These are phyloP conservation scores for Colletotrichum orbiculare DNA, from an alignment of 2,329 filamentous ascomycete genomes.

Conservation along the genomic window DNA sequence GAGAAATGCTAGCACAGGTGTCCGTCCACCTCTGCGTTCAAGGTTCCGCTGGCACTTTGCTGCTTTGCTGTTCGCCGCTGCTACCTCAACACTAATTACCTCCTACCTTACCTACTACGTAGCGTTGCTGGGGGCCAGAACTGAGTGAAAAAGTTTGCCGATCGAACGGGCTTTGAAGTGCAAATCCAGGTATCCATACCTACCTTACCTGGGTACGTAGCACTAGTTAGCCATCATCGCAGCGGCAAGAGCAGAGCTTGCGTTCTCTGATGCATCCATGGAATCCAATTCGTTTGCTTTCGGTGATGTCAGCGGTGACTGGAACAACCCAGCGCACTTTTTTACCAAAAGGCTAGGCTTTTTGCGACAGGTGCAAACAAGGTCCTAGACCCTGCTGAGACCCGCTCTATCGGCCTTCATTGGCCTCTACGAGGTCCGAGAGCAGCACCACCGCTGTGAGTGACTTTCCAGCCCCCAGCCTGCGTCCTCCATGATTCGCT, in stretches of 20 bases:
- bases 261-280: constrained; percentile 22
- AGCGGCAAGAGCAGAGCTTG: too few relatives aligned
- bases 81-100: background rate
- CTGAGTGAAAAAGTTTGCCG: constrained; percentile 25
- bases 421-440: constrained; percentile 31
- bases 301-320: constrained; percentile 35
- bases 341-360: constrained; percentile 16
- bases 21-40: too few relatives aligned
- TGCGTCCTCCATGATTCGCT: background rate
- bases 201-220: background rate
- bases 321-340: constrained; percentile 24
- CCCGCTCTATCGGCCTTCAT: constrained; percentile 16
- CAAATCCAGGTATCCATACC: constrained; percentile 1
- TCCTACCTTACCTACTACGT: too few relatives aligned
- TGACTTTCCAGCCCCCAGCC: background rate
- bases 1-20: too few relatives aligned
- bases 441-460: constrained; percentile 3
- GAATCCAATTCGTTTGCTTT: constrained; percentile 9
- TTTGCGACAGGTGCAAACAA: constrained; percentile 11
- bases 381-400: constrained; percentile 23
- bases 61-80: too few relatives aligned
- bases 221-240: too few relatives aligned
- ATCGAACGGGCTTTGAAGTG: constrained; percentile 21
- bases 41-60: too few relatives aligned
- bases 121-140: too few relatives aligned